A percentile compares a stretch with the other conserved stretches of the same genome.
Conservation (phyloP, 2,329 filamentous ascomycete species). For the Ophiosphaerella korrae region DNA sequence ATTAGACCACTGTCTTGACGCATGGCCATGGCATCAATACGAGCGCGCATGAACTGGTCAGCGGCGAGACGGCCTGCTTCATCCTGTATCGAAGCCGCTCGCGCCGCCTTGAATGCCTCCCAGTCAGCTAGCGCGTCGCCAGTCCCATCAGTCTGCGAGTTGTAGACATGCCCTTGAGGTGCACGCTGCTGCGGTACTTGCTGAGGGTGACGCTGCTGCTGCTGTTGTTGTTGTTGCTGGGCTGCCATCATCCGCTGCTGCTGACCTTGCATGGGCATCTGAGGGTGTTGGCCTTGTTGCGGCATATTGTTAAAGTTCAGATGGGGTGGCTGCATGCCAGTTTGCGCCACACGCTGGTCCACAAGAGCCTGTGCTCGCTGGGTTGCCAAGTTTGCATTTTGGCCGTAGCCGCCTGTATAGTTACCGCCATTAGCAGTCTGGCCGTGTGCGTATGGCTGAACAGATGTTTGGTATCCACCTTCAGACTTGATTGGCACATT, state of each 20-base stretch:
- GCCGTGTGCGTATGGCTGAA: conserved; percentile 33
- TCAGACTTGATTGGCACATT: conserved; percentile 60
- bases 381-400: conserved; percentile 56
- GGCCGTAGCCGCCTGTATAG: conserved; percentile 36
- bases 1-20: conserved; percentile 78
- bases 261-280: conserved; percentile 34
- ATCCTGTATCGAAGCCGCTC: conserved; percentile 55
- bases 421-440: conserved; percentile 43
- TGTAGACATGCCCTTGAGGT: conserved; percentile 41
- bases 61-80: conserved; percentile 59
- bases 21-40: conserved; percentile 68
- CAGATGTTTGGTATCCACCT: conserved; percentile 38
- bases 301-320: conserved; percentile 25
- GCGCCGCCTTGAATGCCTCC: conserved; percentile 64
- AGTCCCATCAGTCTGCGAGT: conserved; percentile 77
- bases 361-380: conserved; percentile 60
- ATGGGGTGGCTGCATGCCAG: conserved; percentile 32
- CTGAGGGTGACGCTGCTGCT: conserved; percentile 33
- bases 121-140: conserved; percentile 64
- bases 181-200: conserved; percentile 30
- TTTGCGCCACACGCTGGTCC: conserved; percentile 39
- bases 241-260: conserved; percentile 37
- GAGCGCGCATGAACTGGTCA: conserved; percentile 70
- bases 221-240: conserved; percentile 35
- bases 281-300: conserved; percentile 29